Percentiles rank a stretch among this genome's conserved stretches.
These are phyloP conservation scores for Candida loeiensis DNA, from an alignment of 805 yeast species.

Conservation along the genomic window DNA sequence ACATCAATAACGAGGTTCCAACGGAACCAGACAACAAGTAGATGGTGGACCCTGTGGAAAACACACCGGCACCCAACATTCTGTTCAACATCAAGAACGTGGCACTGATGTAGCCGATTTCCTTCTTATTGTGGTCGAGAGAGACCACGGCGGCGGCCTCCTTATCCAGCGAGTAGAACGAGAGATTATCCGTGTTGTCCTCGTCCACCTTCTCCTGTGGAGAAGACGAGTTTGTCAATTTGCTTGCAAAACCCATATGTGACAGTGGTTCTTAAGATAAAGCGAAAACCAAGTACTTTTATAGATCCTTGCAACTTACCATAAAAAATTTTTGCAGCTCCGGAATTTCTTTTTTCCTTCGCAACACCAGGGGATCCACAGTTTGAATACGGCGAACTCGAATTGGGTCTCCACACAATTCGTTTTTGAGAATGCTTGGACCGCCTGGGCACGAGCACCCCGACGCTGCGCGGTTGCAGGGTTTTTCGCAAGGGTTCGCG, in stretches of 20 bases:
- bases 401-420: neutral
- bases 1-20: slow-evolving; percentile 65
- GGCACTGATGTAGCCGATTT: slow-evolving; percentile 45
- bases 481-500: neutral
- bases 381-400: neutral
- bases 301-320: slow-evolving; percentile 1
- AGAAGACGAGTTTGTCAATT: slow-evolving; percentile 8
- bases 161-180: slow-evolving; percentile 14
- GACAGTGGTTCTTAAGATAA: too few species aligned
- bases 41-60: slow-evolving; percentile 63
- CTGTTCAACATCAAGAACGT: slow-evolving; percentile 56
- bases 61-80: slow-evolving; percentile 74
- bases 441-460: too few species aligned
- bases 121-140: slow-evolving; percentile 42
- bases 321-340: slow-evolving; percentile 1
- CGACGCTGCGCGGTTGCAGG: too few species aligned
- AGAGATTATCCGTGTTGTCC: slow-evolving; percentile 4
- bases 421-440: too few species aligned
- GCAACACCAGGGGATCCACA: neutral
- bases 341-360: slow-evolving; percentile 1
- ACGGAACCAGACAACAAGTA: slow-evolving; percentile 61
- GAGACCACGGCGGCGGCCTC: slow-evolving; percentile 28
- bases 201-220: slow-evolving; percentile 6
- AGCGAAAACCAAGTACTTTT: too few species aligned
- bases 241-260: slow-evolving; percentile 12